A percentile compares a stretch with the other conserved stretches of the same genome.
Conservation (phyloP, 2,329 filamentous ascomycete genomes). For the Pseudofabraea citricarpa region DNA sequence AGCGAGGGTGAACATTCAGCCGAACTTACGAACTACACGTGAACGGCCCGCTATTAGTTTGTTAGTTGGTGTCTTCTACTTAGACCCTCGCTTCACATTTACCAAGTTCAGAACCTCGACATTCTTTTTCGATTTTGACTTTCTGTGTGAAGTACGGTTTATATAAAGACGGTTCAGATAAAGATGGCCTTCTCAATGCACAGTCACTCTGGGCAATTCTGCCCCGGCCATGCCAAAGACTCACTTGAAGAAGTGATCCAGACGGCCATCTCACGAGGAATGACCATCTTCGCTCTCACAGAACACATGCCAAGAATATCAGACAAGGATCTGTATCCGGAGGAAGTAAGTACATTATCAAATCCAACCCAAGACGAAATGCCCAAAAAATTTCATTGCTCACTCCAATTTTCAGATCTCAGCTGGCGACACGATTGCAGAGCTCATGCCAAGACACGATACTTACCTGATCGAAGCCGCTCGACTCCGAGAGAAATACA, state of each 20-base stretch:
- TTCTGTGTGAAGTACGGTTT: no score
- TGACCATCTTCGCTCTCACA: conserved; percentile 80
- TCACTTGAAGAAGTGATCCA: conserved; percentile 78
- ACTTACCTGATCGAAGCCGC: conserved; percentile 73
- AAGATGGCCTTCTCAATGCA: conserved; percentile 95
- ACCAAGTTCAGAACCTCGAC: no score
- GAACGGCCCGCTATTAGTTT: no score
- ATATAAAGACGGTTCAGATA: neutral
- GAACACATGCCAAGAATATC: conserved; percentile 89
- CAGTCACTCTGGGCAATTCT: conserved; percentile 97
- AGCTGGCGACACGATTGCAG: conserved; percentile 37
- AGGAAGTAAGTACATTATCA: conserved; percentile 56
- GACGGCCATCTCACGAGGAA: conserved; percentile 71
- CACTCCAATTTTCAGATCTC: conserved; percentile 39
- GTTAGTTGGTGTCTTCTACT: no score
- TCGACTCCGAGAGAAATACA: conserved; percentile 67
- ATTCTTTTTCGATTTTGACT: no score
- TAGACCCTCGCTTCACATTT: no score
- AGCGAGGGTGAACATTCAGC: no score
- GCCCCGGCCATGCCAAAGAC: conserved; percentile 81
- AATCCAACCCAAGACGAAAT: conserved; percentile 1
- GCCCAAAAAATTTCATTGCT: conserved; percentile 1
- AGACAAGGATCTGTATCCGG: conserved; percentile 78
- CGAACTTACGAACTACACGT: no score
- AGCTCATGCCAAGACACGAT: conserved; percentile 53